Base-by-base conservation (phyloP, 129 eudicot species). In the Scalesia atractyloides region DNA sequence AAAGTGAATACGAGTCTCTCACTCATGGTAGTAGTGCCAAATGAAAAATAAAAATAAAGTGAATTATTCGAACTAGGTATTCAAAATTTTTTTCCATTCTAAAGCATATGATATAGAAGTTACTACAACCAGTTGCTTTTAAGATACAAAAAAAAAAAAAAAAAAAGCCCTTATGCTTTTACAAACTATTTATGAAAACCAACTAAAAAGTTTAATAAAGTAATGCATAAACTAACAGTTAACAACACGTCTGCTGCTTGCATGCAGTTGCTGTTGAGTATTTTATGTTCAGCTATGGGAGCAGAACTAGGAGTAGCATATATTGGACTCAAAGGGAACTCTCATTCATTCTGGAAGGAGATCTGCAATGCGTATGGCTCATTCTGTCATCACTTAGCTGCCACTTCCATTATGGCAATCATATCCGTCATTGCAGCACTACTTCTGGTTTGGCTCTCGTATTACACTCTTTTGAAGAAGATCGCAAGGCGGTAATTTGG, bases 241-340 rank as follows among this genome's bases (percentile, higher is more conserved):
- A 41, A 7, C 46, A 41, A 7, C 46, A 41, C 46, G 10, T 20
- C 10, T 67, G 26, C 17, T 37, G 60, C 18, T 7, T 41, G 46
- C 46, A 46, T 64, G 84, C 89, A 92, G 98, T 63, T 92, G 70
- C 43, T 89, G 59, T 53, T 92, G 76, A 88, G 91, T 18, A 85
- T 92, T 7, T 79, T 83, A 44, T 89, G 90, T 8, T 70, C 98
- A 7, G 96, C 96, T 50, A 75, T 86, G 5, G 98, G 96, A 72
- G 68, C 96, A 79, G 84, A 82, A 43, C 91, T 91, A 9, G 96
- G 58, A 36, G 96, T 92, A 3, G 96, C 76, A 13, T 92, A 92
- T 79, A 58, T 92, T 12, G 98, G 98, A 56, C 68, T 87, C 18
- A 88, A 76, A 77, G 97, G 97, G 11, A 88, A 88, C 76, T 60